These are phyloP conservation scores for Mimosa pudica DNA, from an alignment of 306 rosid genomes.

Conservation along the genomic window DNA sequence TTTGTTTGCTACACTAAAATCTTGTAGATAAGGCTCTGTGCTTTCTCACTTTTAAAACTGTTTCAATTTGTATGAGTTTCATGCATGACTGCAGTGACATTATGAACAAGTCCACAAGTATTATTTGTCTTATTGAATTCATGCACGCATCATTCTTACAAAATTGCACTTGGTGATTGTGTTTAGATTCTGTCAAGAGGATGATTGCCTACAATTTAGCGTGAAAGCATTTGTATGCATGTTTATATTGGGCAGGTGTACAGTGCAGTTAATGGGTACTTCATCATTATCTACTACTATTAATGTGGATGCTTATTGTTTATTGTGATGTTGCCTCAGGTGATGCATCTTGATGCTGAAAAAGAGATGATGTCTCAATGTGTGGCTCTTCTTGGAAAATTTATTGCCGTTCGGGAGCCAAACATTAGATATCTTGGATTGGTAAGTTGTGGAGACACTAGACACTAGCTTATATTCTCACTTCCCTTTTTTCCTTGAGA, in stretches of 20 bases:
- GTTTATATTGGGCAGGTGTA: conserved; percentile 22
- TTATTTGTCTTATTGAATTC: background rate
- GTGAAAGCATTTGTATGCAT: conserved; percentile 15
- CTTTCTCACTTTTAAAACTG: conserved; percentile 14
- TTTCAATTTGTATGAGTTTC: conserved; percentile 2
- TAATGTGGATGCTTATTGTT: conserved; percentile 11
- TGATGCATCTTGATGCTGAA: conserved; percentile 99
- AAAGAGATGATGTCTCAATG: conserved; percentile 99
- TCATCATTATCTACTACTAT: background rate
- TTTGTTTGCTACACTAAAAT: conserved; percentile 11
- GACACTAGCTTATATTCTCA: background rate
- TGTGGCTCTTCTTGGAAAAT: conserved; percentile 98
- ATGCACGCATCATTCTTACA: conserved; percentile 20
- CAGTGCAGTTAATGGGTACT: conserved; percentile 24
- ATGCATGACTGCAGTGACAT: conserved; percentile 1
- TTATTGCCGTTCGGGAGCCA: conserved; percentile 99
- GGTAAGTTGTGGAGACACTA: conserved; percentile 55
- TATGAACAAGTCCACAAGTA: background rate
- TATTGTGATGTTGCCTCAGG: conserved; percentile 51
- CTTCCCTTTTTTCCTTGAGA: background rate
- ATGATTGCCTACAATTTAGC: conserved; percentile 13
- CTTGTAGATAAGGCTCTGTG: conserved; percentile 1
- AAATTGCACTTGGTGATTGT: background rate
- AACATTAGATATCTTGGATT: conserved; percentile 97
- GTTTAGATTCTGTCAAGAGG: background rate